These are phyloP conservation scores for Quercus tomentella DNA, from an alignment of 331 rosid species.

Conservation along the genomic window DNA sequence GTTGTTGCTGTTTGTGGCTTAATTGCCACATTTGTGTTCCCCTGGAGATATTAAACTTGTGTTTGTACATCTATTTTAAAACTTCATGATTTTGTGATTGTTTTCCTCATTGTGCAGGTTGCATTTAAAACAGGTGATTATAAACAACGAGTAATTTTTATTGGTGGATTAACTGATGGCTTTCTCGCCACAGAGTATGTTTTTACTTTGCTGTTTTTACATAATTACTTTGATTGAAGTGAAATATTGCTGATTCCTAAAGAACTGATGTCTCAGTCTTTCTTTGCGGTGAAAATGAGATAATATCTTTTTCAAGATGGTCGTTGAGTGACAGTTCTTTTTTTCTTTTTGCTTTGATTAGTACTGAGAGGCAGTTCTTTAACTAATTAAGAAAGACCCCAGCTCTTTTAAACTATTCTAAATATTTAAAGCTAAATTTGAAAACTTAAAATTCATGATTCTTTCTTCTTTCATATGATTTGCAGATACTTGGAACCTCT, in stretches of 20 bases:
- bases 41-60: neutral
- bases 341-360: too few relatives aligned
- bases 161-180: slow-evolving; percentile 94
- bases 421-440: neutral
- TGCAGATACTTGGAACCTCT: slow-evolving; percentile 90
- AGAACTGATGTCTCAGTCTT: neutral
- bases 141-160: slow-evolving; percentile 81
- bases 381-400: neutral
- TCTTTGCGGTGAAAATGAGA: neutral
- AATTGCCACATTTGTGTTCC: neutral
- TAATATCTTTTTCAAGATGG: neutral
- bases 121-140: slow-evolving; percentile 92
- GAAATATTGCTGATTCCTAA: neutral
- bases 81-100: slow-evolving; percentile 3
- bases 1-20: neutral
- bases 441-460: neutral
- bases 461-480: slow-evolving; percentile 22
- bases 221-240: neutral
- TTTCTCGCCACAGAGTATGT: slow-evolving; percentile 88
- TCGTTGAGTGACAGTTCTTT: neutral
- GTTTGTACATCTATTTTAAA: neutral
- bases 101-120: slow-evolving; percentile 53
- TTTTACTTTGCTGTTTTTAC: neutral
- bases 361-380: neutral
- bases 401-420: neutral